Percentiles rank a stretch among this genome's conserved stretches.
These are phyloP conservation scores for Colletotrichum coccodes DNA, from an alignment of 2,329 filamentous ascomycete genomes.

Conservation along the genomic window DNA sequence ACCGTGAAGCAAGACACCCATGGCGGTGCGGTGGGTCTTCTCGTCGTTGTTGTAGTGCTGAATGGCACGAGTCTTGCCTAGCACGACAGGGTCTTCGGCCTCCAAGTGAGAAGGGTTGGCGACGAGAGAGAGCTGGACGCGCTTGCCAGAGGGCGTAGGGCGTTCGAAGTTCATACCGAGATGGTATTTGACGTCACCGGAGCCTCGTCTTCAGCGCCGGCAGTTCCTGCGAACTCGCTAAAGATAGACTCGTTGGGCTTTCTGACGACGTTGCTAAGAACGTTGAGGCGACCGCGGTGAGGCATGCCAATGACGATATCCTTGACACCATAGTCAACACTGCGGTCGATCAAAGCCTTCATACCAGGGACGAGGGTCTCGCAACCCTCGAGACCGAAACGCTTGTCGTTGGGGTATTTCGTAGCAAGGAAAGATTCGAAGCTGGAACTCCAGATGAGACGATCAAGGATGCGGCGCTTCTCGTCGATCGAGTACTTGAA, in stretches of 20 bases:
- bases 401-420: slow-evolving; percentile 99
- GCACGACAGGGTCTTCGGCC: slow-evolving; percentile 96
- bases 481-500: slow-evolving; percentile 99
- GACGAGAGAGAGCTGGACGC: slow-evolving; percentile 97
- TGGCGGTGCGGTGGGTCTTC: slow-evolving; percentile 85
- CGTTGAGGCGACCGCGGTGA: slow-evolving; percentile 97
- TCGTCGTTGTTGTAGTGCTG: slow-evolving; percentile 99
- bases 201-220: slow-evolving; percentile 94
- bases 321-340: slow-evolving; percentile 98
- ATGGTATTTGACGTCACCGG: slow-evolving; percentile 99
- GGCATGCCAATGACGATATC: slow-evolving; percentile 99
- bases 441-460: slow-evolving; percentile 97
- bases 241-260: slow-evolving; percentile 99
- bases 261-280: slow-evolving; percentile 96
- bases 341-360: slow-evolving; percentile 98
- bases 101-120: slow-evolving; percentile 99
- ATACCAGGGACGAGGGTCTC: slow-evolving; percentile 98
- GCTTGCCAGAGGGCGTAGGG: slow-evolving; percentile 96
- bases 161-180: slow-evolving; percentile 99
- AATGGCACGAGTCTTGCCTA: slow-evolving; percentile 97
- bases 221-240: slow-evolving; percentile 92
- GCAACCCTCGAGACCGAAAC: slow-evolving; percentile 97
- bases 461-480: slow-evolving; percentile 96
- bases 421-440: slow-evolving; percentile 96
- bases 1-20: slow-evolving; percentile 96